These are phyloP conservation scores for Austroboletus eburneus DNA, from an alignment of 768 basidiomycete genomes.

Conservation along the genomic window DNA sequence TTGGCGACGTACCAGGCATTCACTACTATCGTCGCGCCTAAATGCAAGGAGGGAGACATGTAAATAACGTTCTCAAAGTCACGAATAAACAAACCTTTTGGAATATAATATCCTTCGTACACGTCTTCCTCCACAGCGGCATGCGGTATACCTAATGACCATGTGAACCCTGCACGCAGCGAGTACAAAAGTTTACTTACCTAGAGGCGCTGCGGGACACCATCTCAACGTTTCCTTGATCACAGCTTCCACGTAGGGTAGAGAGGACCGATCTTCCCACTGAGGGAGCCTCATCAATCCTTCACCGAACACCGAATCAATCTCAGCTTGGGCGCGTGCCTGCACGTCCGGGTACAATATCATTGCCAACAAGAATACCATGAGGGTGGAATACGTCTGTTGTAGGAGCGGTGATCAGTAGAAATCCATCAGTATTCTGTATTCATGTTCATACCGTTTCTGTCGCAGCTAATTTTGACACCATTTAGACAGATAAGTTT, in stretches of 20 bases:
- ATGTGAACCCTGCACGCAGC: background rate
- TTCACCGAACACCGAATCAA: conserved; percentile 15
- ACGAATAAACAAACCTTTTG: conserved; percentile 34
- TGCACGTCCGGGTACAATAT: conserved; percentile 25
- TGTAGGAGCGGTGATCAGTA: conserved; percentile 9
- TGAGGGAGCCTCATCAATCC: conserved; percentile 17
- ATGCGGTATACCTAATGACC: conserved; percentile 27
- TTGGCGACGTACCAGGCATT: too few species aligned
- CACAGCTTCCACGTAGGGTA: conserved; percentile 21
- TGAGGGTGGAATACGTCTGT: conserved; percentile 18
- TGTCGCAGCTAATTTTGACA: too few species aligned
- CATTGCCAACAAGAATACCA: conserved; percentile 24
- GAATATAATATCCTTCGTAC: conserved; percentile 48
- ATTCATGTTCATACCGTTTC: background rate
- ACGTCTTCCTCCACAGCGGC: conserved; percentile 35
- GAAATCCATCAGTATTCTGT: background rate
- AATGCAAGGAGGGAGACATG: too few species aligned
- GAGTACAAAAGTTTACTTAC: conserved; percentile 3
- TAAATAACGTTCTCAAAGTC: too few species aligned
- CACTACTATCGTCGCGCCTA: too few species aligned
- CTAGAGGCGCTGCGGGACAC: conserved; percentile 13
- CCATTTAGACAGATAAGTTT: too few species aligned
- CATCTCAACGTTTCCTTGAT: conserved; percentile 25
- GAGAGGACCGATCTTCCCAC: conserved; percentile 16
- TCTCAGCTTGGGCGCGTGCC: conserved; percentile 15